phyloP scores from a whole-genome alignment of 1,284 basidiomycete species.

The Moniliophthora roreri region DNA sequence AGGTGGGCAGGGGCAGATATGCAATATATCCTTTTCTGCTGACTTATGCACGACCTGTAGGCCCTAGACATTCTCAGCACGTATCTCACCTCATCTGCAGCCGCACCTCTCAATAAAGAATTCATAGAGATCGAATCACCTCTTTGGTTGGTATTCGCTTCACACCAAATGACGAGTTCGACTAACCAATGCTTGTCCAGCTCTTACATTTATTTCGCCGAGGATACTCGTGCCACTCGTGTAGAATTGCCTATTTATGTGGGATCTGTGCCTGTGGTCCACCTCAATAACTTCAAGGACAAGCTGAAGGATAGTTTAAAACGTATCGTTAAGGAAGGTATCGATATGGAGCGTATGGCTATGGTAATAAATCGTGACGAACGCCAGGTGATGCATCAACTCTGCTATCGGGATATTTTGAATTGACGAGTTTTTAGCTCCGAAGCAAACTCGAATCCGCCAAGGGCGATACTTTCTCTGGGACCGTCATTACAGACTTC shows the following conservation, averaged over 20 bases:
- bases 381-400: slow-evolving; percentile 58
- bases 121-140: slow-evolving; percentile 93
- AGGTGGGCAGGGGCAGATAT: slow-evolving; percentile 58
- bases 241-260: slow-evolving; percentile 79
- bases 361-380: slow-evolving; percentile 89
- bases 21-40: not conserved
- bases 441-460: slow-evolving; percentile 74
- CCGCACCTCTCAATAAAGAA: slow-evolving; percentile 90
- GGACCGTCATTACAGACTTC: slow-evolving; percentile 81
- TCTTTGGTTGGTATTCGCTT: too few species aligned
- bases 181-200: slow-evolving; percentile 34
- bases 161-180: too few species aligned
- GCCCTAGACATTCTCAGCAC: slow-evolving; percentile 85
- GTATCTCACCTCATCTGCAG: slow-evolving; percentile 89
- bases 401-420: not conserved
- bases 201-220: slow-evolving; percentile 85
- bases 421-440: slow-evolving; percentile 41
- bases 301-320: slow-evolving; percentile 73
- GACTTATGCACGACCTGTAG: slow-evolving; percentile 32
- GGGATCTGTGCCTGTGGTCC: slow-evolving; percentile 82
- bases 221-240: slow-evolving; percentile 75
- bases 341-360: slow-evolving; percentile 92
- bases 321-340: slow-evolving; percentile 72
- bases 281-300: slow-evolving; percentile 72
- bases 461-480: slow-evolving; percentile 75